Evolutionary conservation across 2,329 filamentous ascomycete genomes (phyloP).

Genomic region (Colletotrichum musae): DNA sequence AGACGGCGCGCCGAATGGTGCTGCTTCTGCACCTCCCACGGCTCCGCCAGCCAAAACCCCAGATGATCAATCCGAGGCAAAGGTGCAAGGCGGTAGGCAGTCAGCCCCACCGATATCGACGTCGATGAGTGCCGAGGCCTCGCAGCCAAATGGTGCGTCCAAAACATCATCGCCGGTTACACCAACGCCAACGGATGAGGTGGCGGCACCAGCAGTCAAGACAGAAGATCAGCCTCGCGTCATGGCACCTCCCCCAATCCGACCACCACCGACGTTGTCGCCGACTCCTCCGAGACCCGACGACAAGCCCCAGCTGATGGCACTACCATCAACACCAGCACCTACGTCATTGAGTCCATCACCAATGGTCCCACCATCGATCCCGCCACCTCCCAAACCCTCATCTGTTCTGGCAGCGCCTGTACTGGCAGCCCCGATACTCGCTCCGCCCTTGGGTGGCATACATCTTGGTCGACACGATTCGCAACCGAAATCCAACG

Average conservation of each 20-base stretch:
- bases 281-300: conserved; percentile 47
- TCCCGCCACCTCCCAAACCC: conserved; percentile 32
- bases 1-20: conserved; percentile 36
- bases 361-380: conserved; percentile 24
- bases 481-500: conserved; percentile 57
- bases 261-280: conserved; percentile 36
- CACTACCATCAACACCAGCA: conserved; percentile 33
- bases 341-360: conserved; percentile 16
- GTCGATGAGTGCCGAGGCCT: conserved; percentile 3
- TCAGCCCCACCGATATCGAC: conserved; percentile 10
- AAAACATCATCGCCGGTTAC: conserved; percentile 8
- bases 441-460: conserved; percentile 54
- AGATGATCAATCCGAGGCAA: conserved; percentile 10
- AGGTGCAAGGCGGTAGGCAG: background rate
- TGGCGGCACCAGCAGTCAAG: conserved; percentile 13
- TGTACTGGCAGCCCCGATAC: conserved; percentile 56
- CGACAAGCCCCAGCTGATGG: conserved; percentile 40
- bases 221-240: conserved; percentile 26
- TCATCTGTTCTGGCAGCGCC: conserved; percentile 51
- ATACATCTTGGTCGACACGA: conserved; percentile 44
- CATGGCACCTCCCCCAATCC: conserved; percentile 34
- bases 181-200: background rate
- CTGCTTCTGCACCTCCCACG: conserved; percentile 16
- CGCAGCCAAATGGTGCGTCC: conserved; percentile 1
- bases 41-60: conserved; percentile 8